A percentile compares a stretch with the other conserved stretches of the same genome.
phyloP scores from a whole-genome alignment of 495 filamentous ascomycete species.

The Mycothermus thermophilus region DNA sequence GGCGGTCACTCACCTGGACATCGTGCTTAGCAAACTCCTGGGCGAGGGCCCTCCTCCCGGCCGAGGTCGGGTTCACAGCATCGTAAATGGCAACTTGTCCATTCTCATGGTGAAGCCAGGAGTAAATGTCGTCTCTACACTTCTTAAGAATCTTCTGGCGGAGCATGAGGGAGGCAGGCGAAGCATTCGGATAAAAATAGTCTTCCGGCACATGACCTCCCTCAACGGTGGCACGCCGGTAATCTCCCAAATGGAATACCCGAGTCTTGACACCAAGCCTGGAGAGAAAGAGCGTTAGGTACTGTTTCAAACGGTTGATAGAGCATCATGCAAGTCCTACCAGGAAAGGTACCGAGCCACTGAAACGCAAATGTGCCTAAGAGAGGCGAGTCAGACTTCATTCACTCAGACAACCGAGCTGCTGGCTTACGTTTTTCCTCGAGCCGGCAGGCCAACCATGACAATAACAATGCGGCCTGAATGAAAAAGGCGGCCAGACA shows the following conservation, averaged over 20 bases:
- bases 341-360: constrained; percentile 90
- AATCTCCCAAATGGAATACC: constrained; percentile 95
- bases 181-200: constrained; percentile 95
- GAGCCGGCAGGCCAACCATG: constrained; percentile 87
- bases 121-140: constrained; percentile 92
- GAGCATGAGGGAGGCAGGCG: constrained; percentile 70
- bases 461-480: constrained; percentile 94
- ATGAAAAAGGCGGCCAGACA: constrained; percentile 92
- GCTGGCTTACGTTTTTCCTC: constrained; percentile 83
- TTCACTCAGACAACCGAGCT: too few species aligned
- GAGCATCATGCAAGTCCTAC: constrained; percentile 31
- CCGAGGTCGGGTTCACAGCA: constrained; percentile 84
- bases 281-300: constrained; percentile 10
- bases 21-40: constrained; percentile 95
- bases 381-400: background rate
- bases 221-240: constrained; percentile 79
- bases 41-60: constrained; percentile 71
- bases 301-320: background rate
- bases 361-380: constrained; percentile 80
- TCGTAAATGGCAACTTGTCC: constrained; percentile 98
- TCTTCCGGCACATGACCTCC: constrained; percentile 86
- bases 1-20: constrained; percentile 52
- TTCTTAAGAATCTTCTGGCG: constrained; percentile 95
- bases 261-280: constrained; percentile 97
- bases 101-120: constrained; percentile 91